These are phyloP conservation scores for Talaromyces sp. DNA, from an alignment of 2,329 filamentous ascomycete species.

Conservation along the genomic window DNA sequence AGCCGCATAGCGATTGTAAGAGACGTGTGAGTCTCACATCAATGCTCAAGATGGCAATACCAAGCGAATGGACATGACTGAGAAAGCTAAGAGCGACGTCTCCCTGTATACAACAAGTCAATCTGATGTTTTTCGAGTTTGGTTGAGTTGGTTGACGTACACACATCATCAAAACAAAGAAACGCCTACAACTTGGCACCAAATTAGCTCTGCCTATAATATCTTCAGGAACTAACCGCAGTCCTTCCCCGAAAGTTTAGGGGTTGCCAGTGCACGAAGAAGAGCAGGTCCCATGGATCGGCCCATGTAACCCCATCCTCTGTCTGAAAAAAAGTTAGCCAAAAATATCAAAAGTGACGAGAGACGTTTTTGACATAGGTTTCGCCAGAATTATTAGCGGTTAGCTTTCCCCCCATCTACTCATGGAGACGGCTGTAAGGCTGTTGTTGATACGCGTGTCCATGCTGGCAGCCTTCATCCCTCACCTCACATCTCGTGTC, in stretches of 20 bases:
- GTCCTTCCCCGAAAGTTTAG: background rate
- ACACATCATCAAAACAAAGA: background rate
- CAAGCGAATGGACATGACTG: background rate
- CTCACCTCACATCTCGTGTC: background rate
- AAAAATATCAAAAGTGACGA: background rate
- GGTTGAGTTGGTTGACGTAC: no score
- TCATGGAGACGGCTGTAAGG: background rate
- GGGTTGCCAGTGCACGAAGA: background rate
- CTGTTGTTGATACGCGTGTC: background rate
- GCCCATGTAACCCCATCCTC: background rate
- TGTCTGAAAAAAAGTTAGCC: background rate
- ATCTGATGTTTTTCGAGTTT: background rate
- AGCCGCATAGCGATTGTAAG: slow-evolving; percentile 3
- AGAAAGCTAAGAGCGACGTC: background rate
- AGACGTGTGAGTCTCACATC: background rate
- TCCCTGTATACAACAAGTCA: background rate
- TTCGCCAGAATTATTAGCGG: background rate
- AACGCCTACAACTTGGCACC: background rate
- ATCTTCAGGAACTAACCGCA: background rate
- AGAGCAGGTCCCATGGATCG: background rate
- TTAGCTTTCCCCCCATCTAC: background rate
- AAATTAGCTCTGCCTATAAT: background rate
- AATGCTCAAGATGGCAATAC: background rate
- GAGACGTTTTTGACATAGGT: background rate
- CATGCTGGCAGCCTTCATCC: background rate